phyloP scores from a whole-genome alignment of 2,329 filamentous ascomycete species.

The Chaetomiaceae sp. region DNA sequence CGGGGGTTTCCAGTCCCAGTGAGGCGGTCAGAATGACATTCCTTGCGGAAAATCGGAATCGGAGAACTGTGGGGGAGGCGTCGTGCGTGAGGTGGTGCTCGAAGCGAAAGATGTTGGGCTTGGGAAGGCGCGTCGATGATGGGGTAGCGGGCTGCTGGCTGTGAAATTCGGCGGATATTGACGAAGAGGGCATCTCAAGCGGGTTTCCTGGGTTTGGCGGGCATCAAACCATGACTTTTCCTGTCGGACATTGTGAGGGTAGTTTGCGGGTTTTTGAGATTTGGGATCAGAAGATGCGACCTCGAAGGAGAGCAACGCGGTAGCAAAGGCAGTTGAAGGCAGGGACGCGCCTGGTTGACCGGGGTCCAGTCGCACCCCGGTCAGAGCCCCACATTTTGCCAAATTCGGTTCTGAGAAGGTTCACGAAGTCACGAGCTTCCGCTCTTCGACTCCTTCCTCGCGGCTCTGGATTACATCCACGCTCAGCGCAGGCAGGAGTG shows the following conservation, averaged over 20 bases:
- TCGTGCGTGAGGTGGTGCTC: conserved; percentile 51
- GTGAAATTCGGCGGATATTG: conserved; percentile 33
- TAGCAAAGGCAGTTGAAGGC: not conserved
- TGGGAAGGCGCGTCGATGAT: conserved; percentile 19
- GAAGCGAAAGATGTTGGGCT: conserved; percentile 45
- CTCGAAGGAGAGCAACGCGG: conserved; percentile 14
- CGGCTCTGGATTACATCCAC: no score
- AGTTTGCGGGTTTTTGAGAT: conserved; percentile 10
- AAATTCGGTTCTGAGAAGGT: not conserved
- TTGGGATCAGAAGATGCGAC: not conserved
- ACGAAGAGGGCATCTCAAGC: conserved; percentile 29
- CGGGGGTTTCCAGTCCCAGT: conserved; percentile 34
- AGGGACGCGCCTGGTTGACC: conserved; percentile 6
- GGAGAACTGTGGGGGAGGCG: conserved; percentile 79
- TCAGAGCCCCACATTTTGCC: conserved; percentile 1
- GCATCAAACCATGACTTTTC: conserved; percentile 14
- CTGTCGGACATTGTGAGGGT: conserved; percentile 26
- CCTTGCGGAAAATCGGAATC: conserved; percentile 65
- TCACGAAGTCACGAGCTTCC: conserved; percentile 4
- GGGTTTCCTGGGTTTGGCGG: conserved; percentile 23
- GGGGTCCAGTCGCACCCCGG: not conserved
- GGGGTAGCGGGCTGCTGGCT: conserved; percentile 20
- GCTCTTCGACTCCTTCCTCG: not conserved
- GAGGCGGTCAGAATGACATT: conserved; percentile 51
- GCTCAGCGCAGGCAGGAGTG: no score